Base-by-base conservation (phyloP, 495 filamentous ascomycete species). In the Penicilliopsis zonata region DNA sequence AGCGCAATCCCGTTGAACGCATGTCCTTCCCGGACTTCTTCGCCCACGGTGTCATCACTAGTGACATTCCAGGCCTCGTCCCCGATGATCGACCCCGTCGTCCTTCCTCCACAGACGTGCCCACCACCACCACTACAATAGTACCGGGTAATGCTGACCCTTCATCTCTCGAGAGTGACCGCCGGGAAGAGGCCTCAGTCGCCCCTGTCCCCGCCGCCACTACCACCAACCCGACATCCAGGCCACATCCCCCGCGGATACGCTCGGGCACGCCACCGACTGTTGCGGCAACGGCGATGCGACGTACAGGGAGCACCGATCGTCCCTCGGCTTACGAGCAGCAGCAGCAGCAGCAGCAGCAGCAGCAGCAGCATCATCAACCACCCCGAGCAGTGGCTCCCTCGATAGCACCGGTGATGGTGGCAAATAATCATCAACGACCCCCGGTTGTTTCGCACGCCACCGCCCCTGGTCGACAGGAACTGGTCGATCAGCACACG, bases 1-100 rank as follows among this genome's bases (percentile, higher is more conserved):
- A 87, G 61, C 76, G 82, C 31, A 84, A 76, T 27, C 86, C 90
- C 0, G 70, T 80, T 2, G 84, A 93, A 41, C 68, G 90, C 23
- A 72, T 93, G 57, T 77, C 69, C 25, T 96, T 94, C 41, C 68
- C 78, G 8, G 69, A 78, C 20, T 88, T 94, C 45, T 95, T 96
- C 53, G 59, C 60, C 12, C 70, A 82, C 43, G 50, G 65, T 32
- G 77, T 93, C 20, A 72, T 96, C 31, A 73, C 68, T 14, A 76
- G 73, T 20, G 71, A 76, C 1, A 96, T 96, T 40, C 90, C 90
- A 2, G 84, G 79, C 9, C 61, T 94, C 15, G 70, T 84, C 9
- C 77, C 70, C 14, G 83, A 93, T 39, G 86, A 93, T 51, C 36
- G 69, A 21, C 70, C 76, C 13, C 30, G 27, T 10, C 49, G 45